Base-by-base conservation (phyloP, 2,329 filamentous ascomycete genomes). In the Monilinia fructicola region DNA sequence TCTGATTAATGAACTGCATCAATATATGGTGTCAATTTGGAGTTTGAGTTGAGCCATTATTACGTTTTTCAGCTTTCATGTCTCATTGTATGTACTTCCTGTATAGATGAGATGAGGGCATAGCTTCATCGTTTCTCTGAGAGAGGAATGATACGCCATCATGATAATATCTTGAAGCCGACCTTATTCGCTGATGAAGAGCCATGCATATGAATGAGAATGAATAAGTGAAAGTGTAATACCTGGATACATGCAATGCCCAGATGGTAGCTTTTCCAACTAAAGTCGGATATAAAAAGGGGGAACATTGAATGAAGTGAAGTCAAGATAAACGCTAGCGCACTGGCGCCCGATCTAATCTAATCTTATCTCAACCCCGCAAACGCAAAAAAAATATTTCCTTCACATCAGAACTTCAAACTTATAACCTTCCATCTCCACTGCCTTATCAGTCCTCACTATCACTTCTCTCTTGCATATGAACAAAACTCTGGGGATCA, bases 381-480 rank as follows among this genome's bases (percentile, higher is more conserved):
- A n/a, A n/a, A 44, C 6, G 31, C 31, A 65, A 59, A 65, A 65
- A 65, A 65, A 59, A 40, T 52, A 59, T 46, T 56, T 54, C 40
- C 61, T 21, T 56, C 40, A 28, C 18, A 16, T 10, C 48, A 63
- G 35, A 54, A 53, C 26, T 21, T 18, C 28, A 21, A 60, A 2
- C 21, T 28, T 38, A 21, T 4, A 23, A 16, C 28, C 9, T 26
- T 46, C 26, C 61, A 26, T 26, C 54, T 26, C 38, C 26, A 55
- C 23, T 21, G 18, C 23, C 23, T 4, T 35, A n/a, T 4, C 38
- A 14, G 23, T 18, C 23, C 35, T 0, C 11, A 2, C 3, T 6
- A 9, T 6, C 23, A 18, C n/a, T 2, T 7, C 44, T 18, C 9
- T 28, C 14, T 31, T 3, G 3, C 18, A 35, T 9, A 31, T 11